Percentiles rank a stretch among this genome's conserved stretches.
Evolutionary conservation across 805 yeast species (phyloP).

Genomic region (Pichia exigua): DNA sequence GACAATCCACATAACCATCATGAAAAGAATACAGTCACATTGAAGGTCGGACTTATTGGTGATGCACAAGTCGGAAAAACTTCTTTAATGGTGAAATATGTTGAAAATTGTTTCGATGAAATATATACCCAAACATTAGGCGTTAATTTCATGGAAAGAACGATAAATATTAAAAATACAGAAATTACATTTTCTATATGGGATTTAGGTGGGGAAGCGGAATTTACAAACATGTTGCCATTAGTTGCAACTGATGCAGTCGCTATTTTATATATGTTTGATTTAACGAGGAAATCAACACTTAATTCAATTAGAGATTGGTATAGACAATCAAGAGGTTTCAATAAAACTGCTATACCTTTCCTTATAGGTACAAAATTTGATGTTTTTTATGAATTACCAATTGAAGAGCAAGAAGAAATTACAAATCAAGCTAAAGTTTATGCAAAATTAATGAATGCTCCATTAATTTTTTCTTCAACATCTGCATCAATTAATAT

Average conservation of each 20-base stretch:
- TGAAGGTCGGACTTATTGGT: constrained; percentile 89
- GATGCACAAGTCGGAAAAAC: constrained; percentile 97
- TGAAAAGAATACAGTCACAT: constrained; percentile 41
- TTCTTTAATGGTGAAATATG: constrained; percentile 92
- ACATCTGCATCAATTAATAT: constrained; percentile 88
- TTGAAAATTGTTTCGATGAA: constrained; percentile 89
- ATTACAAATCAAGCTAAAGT: constrained; percentile 75
- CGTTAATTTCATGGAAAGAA: constrained; percentile 89
- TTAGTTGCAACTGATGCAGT: constrained; percentile 88
- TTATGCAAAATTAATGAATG: constrained; percentile 85
- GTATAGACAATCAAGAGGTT: constrained; percentile 87
- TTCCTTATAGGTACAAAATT: constrained; percentile 89
- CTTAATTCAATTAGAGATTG: constrained; percentile 86
- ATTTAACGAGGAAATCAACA: constrained; percentile 78
- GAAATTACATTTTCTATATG: constrained; percentile 86
- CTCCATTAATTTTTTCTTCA: constrained; percentile 78
- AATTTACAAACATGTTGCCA: constrained; percentile 92
- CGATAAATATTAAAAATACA: constrained; percentile 74
- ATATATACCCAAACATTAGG: constrained; percentile 92
- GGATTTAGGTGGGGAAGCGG: constrained; percentile 95
- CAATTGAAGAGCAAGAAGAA: constrained; percentile 74
- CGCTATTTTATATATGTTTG: constrained; percentile 85
- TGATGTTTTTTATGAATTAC: constrained; percentile 74
- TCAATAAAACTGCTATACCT: constrained; percentile 86
- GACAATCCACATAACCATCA: not conserved